Conservation (phyloP, 306 rosid genomes). For the Cucumis melo region DNA sequence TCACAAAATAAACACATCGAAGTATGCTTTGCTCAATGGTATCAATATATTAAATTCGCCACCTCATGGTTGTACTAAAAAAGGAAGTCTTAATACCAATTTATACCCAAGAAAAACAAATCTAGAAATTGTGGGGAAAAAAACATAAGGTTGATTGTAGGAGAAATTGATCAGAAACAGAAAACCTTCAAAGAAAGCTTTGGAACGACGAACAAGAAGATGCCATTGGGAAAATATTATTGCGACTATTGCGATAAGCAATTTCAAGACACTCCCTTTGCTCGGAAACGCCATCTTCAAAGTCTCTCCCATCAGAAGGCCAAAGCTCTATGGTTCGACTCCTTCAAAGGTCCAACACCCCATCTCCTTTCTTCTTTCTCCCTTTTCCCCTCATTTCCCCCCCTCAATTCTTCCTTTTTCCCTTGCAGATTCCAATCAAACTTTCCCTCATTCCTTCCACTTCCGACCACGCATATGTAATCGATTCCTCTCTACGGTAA, state of each 20-base stretch:
- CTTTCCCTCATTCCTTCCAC: conserved; percentile 11
- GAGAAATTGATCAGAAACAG: background rate
- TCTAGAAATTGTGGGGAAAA: too few species aligned
- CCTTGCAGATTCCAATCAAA: conserved; percentile 19
- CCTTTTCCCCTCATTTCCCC: background rate
- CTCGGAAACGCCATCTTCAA: conserved; percentile 60
- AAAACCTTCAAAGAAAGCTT: background rate
- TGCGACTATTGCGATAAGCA: conserved; percentile 84
- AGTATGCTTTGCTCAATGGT: too few species aligned
- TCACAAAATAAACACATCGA: too few species aligned
- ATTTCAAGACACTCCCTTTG: conserved; percentile 57
- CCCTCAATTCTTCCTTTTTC: background rate
- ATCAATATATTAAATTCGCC: too few species aligned
- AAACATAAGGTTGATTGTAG: too few species aligned
- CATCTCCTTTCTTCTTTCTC: background rate
- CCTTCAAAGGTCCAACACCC: conserved; percentile 35
- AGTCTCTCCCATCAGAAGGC: conserved; percentile 59
- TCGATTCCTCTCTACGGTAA: conserved; percentile 56
- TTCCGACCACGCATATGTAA: conserved; percentile 31
- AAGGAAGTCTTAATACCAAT: too few species aligned
- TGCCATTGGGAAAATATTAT: conserved; percentile 39
- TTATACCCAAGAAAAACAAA: too few species aligned
- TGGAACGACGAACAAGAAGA: conserved; percentile 1
- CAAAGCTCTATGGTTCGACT: conserved; percentile 81
- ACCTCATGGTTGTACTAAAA: too few species aligned